phyloP scores from a whole-genome alignment of 257 asterid species.

The Haberlea rhodopensis region DNA sequence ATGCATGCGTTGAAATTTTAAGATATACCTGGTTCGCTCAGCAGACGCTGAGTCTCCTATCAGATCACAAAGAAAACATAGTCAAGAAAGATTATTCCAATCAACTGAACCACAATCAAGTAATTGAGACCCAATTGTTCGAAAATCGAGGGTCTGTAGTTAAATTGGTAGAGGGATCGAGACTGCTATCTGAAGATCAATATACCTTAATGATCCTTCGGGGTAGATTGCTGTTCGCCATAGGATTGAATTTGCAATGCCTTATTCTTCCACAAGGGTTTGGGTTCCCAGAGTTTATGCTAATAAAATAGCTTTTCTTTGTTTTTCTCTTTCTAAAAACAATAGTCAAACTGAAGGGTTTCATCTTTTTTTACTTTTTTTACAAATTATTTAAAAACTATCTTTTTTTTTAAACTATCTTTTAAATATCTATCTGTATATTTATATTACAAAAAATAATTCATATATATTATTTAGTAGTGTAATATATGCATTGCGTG shows the following conservation, averaged over 20 bases:
- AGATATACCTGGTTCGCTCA: constrained; percentile 89
- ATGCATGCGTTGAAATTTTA: constrained; percentile 20
- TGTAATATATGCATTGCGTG: too few species aligned
- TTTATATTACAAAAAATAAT: too few species aligned
- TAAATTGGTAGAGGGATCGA: constrained; percentile 48
- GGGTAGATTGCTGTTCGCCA: constrained; percentile 63
- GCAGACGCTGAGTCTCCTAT: constrained; percentile 98
- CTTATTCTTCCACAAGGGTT: constrained; percentile 4
- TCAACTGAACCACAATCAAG: constrained; percentile 13
- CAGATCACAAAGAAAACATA: constrained; percentile 22
- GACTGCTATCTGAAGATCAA: constrained; percentile 43
- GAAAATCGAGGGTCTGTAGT: constrained; percentile 30
- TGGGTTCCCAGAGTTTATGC: constrained; percentile 33
- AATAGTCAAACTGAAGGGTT: background rate
- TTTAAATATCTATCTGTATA: too few species aligned
- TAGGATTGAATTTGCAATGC: constrained; percentile 37
- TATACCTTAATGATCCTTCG: constrained; percentile 73
- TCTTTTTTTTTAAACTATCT: too few species aligned
- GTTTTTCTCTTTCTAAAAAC: background rate
- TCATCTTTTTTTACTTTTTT: background rate
- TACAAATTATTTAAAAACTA: too few species aligned
- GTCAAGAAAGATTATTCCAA: constrained; percentile 21
- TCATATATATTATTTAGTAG: too few species aligned
- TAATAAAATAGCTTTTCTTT: background rate
- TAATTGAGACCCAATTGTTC: constrained; percentile 15